Evolutionary conservation across 2,329 filamentous ascomycete genomes (phyloP).

Genomic region (Exophiala aquamarina): DNA sequence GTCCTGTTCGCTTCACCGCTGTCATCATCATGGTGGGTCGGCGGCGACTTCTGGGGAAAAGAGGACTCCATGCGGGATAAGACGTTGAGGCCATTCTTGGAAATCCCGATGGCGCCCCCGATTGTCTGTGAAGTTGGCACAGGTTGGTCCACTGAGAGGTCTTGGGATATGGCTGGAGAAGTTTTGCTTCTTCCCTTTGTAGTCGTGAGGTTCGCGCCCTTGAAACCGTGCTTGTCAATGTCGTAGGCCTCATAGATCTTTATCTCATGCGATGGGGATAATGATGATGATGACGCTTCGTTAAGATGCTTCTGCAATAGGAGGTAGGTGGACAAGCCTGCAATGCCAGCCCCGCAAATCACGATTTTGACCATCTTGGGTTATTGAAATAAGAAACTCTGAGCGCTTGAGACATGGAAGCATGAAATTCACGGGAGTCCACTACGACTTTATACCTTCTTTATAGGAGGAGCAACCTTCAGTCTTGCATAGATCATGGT

Average conservation of each 20-base stretch:
- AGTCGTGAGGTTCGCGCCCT: constrained; percentile 1
- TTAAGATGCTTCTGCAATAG: constrained; percentile 42
- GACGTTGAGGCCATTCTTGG: constrained; percentile 41
- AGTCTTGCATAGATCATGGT: background rate
- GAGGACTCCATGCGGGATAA: constrained; percentile 33
- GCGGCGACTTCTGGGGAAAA: too few relatives aligned
- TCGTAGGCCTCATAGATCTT: constrained; percentile 44
- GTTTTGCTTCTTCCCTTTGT: background rate
- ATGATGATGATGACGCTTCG: constrained; percentile 8
- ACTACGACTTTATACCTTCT: too few relatives aligned
- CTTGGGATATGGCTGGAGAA: too few relatives aligned
- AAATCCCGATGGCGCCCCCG: constrained; percentile 40
- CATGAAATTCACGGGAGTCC: too few relatives aligned
- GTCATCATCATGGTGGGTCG: constrained; percentile 35
- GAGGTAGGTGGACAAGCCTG: constrained; percentile 41
- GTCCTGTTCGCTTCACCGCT: too few relatives aligned
- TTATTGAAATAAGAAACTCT: too few relatives aligned
- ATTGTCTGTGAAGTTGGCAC: constrained; percentile 37
- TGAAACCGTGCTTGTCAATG: constrained; percentile 29
- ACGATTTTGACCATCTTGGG: constrained; percentile 35
- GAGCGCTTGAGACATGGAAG: too few relatives aligned
- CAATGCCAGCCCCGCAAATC: constrained; percentile 46
- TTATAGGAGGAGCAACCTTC: too few relatives aligned
- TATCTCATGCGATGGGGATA: constrained; percentile 30
- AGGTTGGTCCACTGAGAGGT: constrained; percentile 1